A percentile compares a stretch with the other conserved stretches of the same genome.
Conservation (phyloP, 2,329 filamentous ascomycete species). For the Orbilia brochopaga region DNA sequence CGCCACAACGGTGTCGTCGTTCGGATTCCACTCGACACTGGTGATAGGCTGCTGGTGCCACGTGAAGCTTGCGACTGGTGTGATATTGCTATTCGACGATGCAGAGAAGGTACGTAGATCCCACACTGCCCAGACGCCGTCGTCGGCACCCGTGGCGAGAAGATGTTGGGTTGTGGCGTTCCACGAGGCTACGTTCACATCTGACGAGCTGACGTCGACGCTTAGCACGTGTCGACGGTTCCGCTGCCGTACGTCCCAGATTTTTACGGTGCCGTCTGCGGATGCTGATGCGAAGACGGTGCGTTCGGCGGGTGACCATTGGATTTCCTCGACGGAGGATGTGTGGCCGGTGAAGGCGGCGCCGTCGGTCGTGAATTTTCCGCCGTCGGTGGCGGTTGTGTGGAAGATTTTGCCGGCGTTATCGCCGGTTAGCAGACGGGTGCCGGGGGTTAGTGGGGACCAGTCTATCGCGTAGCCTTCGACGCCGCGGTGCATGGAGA, state of each 20-base stretch:
- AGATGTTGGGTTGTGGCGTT: conserved; percentile 85
- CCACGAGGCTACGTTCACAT: conserved; percentile 98
- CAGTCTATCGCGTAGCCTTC: conserved; percentile 98
- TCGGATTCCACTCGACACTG: conserved; percentile 94
- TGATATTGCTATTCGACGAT: conserved; percentile 61
- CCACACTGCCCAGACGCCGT: conserved; percentile 95
- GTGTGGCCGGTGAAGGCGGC: conserved; percentile 82
- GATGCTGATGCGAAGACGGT: conserved; percentile 95
- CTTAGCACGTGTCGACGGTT: conserved; percentile 84
- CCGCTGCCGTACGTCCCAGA: conserved; percentile 95
- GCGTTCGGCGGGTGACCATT: conserved; percentile 92
- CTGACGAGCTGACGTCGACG: conserved; percentile 79
- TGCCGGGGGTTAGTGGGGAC: conserved; percentile 79
- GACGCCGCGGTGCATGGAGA: conserved; percentile 80
- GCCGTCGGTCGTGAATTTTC: conserved; percentile 85
- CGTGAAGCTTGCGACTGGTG: conserved; percentile 87
- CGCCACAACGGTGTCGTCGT: conserved; percentile 92
- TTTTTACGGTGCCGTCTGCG: conserved; percentile 89
- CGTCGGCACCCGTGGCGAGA: conserved; percentile 88
- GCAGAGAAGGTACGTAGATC: conserved; percentile 69
- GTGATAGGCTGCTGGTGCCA: conserved; percentile 98
- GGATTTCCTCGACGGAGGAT: conserved; percentile 87
- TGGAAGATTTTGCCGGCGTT: conserved; percentile 87
- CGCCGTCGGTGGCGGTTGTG: conserved; percentile 84
- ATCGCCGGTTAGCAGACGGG: conserved; percentile 90